These are phyloP conservation scores for Singerocomus inundabilis DNA, from an alignment of 1,284 basidiomycete genomes.

Conservation along the genomic window DNA sequence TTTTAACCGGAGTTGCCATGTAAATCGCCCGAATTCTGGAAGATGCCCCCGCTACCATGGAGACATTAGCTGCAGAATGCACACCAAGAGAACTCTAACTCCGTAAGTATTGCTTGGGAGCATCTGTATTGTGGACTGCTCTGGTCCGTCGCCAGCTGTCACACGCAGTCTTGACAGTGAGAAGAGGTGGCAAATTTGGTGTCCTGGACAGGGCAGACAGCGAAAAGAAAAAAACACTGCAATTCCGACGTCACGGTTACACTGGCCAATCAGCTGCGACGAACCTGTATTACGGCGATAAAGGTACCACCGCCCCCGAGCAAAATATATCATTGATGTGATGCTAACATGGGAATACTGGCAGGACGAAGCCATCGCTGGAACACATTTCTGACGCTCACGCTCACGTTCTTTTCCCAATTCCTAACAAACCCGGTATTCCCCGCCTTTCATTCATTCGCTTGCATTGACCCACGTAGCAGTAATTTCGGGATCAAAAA, in stretches of 20 bases:
- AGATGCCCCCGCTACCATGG: too few relatives aligned
- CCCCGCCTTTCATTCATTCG: not conserved
- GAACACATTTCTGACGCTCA: conserved; percentile 2
- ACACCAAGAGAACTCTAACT: too few relatives aligned
- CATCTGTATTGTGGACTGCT: too few relatives aligned
- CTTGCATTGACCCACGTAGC: conserved; percentile 11
- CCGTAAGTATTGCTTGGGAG: too few relatives aligned
- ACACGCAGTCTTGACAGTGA: too few relatives aligned
- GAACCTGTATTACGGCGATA: conserved; percentile 27
- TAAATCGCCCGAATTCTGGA: too few relatives aligned
- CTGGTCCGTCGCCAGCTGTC: too few relatives aligned
- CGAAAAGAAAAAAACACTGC: not conserved
- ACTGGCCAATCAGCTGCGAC: conserved; percentile 12
- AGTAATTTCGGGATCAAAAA: conserved; percentile 2
- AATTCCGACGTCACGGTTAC: not conserved
- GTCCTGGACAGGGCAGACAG: too few relatives aligned
- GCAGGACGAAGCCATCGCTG: not conserved
- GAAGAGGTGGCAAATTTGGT: too few relatives aligned
- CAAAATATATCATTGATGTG: not conserved
- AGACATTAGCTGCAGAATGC: too few relatives aligned
- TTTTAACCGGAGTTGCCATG: too few relatives aligned
- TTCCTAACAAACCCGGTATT: not conserved
- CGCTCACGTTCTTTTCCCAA: conserved; percentile 1
- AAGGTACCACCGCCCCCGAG: not conserved
- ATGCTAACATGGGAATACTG: conserved; percentile 14